These are phyloP conservation scores for Polychaeton citri DNA, from an alignment of 2,329 filamentous ascomycete genomes.

Conservation along the genomic window DNA sequence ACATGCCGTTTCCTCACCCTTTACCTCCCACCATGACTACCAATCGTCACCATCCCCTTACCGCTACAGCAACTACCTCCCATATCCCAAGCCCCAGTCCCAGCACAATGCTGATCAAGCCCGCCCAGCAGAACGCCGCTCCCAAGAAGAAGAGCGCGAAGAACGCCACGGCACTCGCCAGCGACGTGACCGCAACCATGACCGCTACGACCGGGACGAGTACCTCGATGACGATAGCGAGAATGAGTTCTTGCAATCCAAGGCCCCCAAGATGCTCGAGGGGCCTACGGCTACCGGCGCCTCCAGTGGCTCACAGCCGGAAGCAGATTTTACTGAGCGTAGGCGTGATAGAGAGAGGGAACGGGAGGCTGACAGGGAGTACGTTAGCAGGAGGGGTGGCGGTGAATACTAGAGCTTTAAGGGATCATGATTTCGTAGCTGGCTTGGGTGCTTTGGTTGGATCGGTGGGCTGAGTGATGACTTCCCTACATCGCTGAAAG, in stretches of 20 bases:
- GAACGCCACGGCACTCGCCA: slow-evolving; percentile 14
- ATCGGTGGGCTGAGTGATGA: too few species aligned
- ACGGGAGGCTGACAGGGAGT: slow-evolving; percentile 8
- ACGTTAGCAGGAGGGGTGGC: slow-evolving; percentile 1
- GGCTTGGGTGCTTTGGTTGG: too few species aligned
- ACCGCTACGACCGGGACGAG: slow-evolving; percentile 19
- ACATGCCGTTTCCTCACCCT: neutral
- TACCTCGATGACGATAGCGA: slow-evolving; percentile 22
- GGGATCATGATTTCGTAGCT: too few species aligned
- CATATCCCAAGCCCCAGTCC: slow-evolving; percentile 2
- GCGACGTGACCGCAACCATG: slow-evolving; percentile 12
- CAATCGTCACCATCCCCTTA: slow-evolving; percentile 3
- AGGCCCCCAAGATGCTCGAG: slow-evolving; percentile 21
- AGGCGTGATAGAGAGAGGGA: slow-evolving; percentile 4
- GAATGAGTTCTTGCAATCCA: slow-evolving; percentile 16
- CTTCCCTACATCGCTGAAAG: too few species aligned
- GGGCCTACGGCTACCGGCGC: slow-evolving; percentile 10
- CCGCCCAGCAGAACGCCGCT: slow-evolving; percentile 4
- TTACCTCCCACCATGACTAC: neutral
- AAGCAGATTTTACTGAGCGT: slow-evolving; percentile 5
- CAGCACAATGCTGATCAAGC: slow-evolving; percentile 4
- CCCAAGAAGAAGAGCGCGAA: slow-evolving; percentile 17
- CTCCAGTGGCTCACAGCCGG: too few species aligned
- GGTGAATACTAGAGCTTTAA: neutral
- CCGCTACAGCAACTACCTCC: slow-evolving; percentile 3